Evolutionary conservation across 495 filamentous ascomycete genomes (phyloP).

Genomic region (Staphylotrichum longicolle): DNA sequence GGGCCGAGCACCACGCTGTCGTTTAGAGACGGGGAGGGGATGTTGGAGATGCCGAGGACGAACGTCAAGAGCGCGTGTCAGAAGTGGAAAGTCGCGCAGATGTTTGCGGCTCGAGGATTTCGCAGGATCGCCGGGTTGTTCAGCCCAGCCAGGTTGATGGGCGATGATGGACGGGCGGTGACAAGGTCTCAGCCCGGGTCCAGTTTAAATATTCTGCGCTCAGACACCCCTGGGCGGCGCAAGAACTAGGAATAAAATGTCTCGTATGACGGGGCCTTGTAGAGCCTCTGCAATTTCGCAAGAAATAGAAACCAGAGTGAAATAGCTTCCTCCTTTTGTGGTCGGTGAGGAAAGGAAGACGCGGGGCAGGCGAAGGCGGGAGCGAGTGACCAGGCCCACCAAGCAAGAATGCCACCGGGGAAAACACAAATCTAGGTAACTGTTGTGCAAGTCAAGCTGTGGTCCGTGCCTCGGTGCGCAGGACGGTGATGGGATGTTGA

Average conservation of each 20-base stretch:
- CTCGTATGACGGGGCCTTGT: conserved; percentile 43
- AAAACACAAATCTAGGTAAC: conserved; percentile 32
- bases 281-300: conserved; percentile 32
- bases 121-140: conserved; percentile 5
- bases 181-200: conserved; percentile 24
- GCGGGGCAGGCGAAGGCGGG: conserved; percentile 27
- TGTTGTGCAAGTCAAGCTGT: conserved; percentile 33
- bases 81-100: conserved; percentile 21
- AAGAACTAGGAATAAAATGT: conserved; percentile 48
- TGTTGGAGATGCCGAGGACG: conserved; percentile 6
- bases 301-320: conserved; percentile 29
- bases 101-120: conserved; percentile 3
- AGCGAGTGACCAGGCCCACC: conserved; percentile 31
- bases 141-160: conserved; percentile 8
- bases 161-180: conserved; percentile 24
- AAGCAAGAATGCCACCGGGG: conserved; percentile 30
- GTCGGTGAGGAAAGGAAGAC: conserved; percentile 24
- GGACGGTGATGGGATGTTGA: conserved; percentile 35
- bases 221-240: conserved; percentile 33
- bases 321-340: conserved; percentile 22
- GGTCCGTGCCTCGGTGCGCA: conserved; percentile 36
- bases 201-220: conserved; percentile 42
- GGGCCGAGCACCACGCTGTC: not conserved
- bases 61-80: not conserved
- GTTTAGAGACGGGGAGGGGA: conserved; percentile 23